Conservation (phyloP, 768 basidiomycete species). For the Kwoniella mangroviensis region DNA sequence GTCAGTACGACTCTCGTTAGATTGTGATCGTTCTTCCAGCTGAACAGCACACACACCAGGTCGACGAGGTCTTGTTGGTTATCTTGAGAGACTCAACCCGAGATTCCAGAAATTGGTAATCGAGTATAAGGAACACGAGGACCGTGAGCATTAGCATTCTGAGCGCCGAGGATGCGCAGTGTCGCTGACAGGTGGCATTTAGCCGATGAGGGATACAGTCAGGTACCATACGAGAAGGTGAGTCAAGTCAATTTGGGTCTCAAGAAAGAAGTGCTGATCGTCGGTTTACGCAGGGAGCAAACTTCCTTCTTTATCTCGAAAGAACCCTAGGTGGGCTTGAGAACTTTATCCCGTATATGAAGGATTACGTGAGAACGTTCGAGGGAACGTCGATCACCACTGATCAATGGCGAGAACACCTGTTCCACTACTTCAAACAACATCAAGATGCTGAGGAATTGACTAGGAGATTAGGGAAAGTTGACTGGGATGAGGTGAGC, state of each 20-base stretch:
- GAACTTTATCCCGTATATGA: constrained; percentile 80
- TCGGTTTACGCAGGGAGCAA: constrained; percentile 69
- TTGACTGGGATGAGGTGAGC: constrained; percentile 76
- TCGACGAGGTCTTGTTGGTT: constrained; percentile 71
- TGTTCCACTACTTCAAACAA: constrained; percentile 70
- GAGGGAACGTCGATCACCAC: constrained; percentile 81
- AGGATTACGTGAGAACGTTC: constrained; percentile 79
- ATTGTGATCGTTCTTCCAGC: neutral
- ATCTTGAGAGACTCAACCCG: constrained; percentile 68
- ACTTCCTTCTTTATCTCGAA: constrained; percentile 83
- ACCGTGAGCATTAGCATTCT: constrained; percentile 42
- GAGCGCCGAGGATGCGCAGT: constrained; percentile 10
- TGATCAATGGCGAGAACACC: constrained; percentile 77
- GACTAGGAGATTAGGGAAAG: constrained; percentile 65
- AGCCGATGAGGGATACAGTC: constrained; percentile 72
- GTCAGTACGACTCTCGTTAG: constrained; percentile 24
- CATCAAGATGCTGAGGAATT: constrained; percentile 67
- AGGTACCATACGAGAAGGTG: constrained; percentile 69
- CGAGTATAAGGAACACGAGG: constrained; percentile 67
- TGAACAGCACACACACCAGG: constrained; percentile 58
- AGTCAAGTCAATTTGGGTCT: neutral
- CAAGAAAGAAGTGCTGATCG: neutral
- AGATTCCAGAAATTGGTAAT: constrained; percentile 81
- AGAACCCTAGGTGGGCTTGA: constrained; percentile 78
- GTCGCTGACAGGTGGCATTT: constrained; percentile 55